phyloP scores from a whole-genome alignment of 495 filamentous ascomycete species.

The Penicillium robsamsonii region DNA sequence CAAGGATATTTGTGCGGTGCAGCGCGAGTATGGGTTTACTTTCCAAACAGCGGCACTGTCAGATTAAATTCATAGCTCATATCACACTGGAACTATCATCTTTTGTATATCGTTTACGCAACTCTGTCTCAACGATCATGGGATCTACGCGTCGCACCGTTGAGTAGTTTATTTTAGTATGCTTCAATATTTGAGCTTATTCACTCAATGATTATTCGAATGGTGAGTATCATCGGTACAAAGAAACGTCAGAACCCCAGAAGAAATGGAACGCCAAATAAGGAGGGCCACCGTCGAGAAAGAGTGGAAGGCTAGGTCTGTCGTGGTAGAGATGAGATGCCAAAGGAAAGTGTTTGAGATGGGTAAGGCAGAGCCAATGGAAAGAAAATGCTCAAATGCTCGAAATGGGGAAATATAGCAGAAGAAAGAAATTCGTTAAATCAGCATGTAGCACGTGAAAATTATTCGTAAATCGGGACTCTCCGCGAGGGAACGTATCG shows the following conservation, averaged over 20 bases:
- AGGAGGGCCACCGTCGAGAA: not conserved
- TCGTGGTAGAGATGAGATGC: conserved; percentile 1
- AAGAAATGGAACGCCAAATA: not conserved
- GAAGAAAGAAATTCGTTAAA: not conserved
- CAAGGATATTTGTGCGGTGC: conserved; percentile 23
- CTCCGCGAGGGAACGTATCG: conserved; percentile 19
- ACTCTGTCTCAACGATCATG: no score
- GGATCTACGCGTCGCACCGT: no score
- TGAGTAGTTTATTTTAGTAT: not conserved
- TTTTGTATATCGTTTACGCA: no score
- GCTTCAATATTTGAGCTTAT: not conserved
- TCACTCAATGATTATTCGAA: not conserved
- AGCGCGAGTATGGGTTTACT: conserved; percentile 29
- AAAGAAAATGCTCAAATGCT: not conserved
- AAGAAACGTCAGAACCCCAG: not conserved
- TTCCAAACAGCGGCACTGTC: conserved; percentile 21
- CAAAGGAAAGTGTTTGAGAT: not conserved
- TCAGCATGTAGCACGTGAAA: not conserved
- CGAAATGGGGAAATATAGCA: not conserved
- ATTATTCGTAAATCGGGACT: conserved; percentile 18
- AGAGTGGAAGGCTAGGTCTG: not conserved
- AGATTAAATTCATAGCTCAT: not conserved
- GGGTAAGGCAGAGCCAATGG: not conserved
- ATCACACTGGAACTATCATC: not conserved
- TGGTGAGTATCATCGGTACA: not conserved